phyloP scores from a whole-genome alignment of 73 alveolate genomes.

The Tetrahymena malaccensis region DNA sequence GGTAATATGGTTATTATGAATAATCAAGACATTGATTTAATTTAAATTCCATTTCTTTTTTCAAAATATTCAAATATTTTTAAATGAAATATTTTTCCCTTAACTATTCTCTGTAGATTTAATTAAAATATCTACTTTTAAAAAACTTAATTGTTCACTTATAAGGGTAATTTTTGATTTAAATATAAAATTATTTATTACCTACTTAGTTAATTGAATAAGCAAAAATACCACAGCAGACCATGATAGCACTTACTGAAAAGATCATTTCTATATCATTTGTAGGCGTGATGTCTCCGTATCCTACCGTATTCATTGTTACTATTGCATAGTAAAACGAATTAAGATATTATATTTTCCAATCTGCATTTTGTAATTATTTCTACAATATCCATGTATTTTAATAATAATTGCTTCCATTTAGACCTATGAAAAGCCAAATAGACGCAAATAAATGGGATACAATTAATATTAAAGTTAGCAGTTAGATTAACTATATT shows the following conservation, averaged over 20 bases:
- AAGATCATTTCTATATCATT: conserved; percentile 41
- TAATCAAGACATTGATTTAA: no score
- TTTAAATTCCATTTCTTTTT: no score
- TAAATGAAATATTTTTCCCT: no score
- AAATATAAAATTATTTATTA: neutral
- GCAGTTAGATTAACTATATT: neutral
- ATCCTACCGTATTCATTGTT: conserved; percentile 70
- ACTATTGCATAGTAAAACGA: conserved; percentile 51
- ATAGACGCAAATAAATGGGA: conserved; percentile 41
- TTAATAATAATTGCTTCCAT: neutral
- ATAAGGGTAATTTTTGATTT: neutral
- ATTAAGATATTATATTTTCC: conserved; percentile 17
- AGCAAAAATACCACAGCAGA: conserved; percentile 59
- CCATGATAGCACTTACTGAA: conserved; percentile 44
- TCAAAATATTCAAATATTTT: no score
- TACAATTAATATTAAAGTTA: neutral
- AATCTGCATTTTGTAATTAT: neutral
- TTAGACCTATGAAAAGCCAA: neutral
- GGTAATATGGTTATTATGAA: no score
- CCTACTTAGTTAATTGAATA: neutral
- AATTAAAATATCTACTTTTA: no score
- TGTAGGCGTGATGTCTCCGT: conserved; percentile 69
- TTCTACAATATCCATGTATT: neutral
- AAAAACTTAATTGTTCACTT: no score
- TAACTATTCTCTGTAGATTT: no score